Evolutionary conservation across 164 flowering plant species (phyloP).

Genomic region (Nymphaea colorata): DNA sequence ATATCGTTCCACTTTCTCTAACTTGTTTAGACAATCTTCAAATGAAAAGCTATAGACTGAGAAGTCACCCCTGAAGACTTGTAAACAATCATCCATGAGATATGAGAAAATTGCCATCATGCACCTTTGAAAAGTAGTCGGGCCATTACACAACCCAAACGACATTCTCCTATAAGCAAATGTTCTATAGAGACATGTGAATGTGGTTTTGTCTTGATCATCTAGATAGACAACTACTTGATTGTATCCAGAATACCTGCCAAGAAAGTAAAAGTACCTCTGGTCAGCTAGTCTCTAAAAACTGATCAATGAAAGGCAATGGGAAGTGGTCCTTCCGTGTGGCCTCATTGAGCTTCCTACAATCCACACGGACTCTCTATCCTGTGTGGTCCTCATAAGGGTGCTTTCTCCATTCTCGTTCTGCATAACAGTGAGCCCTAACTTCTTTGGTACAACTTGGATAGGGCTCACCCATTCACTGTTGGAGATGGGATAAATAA

Average conservation of each 20-base stretch:
- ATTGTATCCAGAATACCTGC: conserved; percentile 6
- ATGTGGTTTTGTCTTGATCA: not conserved
- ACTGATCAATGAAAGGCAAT: conserved; percentile 2
- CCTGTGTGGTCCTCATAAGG: not conserved
- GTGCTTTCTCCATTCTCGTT: not conserved
- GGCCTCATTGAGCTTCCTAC: not conserved
- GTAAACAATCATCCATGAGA: not conserved
- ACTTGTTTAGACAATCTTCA: not conserved
- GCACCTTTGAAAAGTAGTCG: not conserved
- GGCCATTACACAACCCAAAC: not conserved
- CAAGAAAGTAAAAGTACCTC: not conserved
- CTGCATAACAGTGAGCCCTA: not conserved
- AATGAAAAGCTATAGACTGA: not conserved
- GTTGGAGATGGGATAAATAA: not conserved
- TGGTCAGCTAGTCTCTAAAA: conserved; percentile 2
- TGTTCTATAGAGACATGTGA: not conserved
- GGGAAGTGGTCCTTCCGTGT: not conserved
- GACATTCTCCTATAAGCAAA: not conserved
- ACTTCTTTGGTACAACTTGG: not conserved
- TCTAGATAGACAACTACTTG: not conserved
- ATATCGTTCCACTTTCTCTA: conserved; percentile 1
- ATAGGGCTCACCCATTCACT: not conserved
- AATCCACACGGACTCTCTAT: not conserved
- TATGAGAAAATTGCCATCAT: not conserved
- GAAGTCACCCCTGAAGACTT: conserved; percentile 2